Evolutionary conservation across 208 protist species (phyloP).

Genomic region (Leishmania mexicana): DNA sequence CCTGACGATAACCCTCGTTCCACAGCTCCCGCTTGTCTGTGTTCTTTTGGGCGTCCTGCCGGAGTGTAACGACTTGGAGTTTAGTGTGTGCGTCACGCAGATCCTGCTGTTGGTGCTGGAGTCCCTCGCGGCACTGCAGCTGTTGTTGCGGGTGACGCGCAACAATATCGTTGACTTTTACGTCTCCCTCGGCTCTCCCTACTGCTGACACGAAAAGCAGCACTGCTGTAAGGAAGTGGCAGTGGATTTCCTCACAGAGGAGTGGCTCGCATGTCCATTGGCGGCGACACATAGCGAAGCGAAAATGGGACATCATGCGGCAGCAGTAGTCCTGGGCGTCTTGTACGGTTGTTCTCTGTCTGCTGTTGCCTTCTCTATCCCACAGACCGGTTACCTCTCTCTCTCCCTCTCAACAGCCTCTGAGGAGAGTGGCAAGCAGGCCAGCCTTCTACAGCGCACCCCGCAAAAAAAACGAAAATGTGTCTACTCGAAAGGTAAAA

Average conservation of each 20-base stretch:
- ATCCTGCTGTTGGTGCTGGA: constrained; percentile 58
- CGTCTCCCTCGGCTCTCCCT: constrained; percentile 39
- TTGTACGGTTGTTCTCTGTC: background rate
- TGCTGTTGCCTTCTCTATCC: background rate
- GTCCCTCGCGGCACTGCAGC: constrained; percentile 27
- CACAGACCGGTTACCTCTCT: background rate
- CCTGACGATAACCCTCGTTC: constrained; percentile 43
- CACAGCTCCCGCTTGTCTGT: constrained; percentile 59
- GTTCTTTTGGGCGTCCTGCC: constrained; percentile 44
- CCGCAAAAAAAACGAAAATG: background rate
- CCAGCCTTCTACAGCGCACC: no score
- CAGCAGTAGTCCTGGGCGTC: no score
- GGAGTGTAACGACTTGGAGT: constrained; percentile 61
- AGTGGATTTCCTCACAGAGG: background rate
- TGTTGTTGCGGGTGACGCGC: constrained; percentile 45
- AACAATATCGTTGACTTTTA: constrained; percentile 83
- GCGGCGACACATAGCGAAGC: background rate
- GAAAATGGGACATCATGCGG: background rate
- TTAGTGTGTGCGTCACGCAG: constrained; percentile 59
- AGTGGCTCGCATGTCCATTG: background rate
- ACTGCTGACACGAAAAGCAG: background rate
- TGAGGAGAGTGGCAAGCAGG: no score
- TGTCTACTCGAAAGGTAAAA: background rate
- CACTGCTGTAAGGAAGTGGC: background rate
- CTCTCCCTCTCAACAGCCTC: no score